phyloP scores from a whole-genome alignment of 1,139 yeast species.

The Chernovozyma sophiae-reginae region DNA sequence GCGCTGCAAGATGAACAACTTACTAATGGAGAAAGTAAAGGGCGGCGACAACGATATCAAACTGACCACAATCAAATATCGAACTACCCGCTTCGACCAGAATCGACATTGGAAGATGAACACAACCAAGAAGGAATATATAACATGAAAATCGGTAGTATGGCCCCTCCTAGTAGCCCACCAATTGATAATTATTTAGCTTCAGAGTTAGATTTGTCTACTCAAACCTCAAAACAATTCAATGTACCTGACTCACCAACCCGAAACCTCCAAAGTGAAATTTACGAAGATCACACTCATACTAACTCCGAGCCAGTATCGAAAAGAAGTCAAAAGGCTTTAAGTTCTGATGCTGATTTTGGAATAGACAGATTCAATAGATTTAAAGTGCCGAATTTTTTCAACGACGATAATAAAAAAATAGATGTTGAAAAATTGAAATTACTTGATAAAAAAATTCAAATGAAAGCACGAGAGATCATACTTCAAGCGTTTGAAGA shows the following conservation, averaged over 20 bases:
- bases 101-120: slow-evolving; percentile 12
- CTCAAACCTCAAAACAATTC: slow-evolving; percentile 16
- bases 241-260: slow-evolving; percentile 27
- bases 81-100: not conserved
- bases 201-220: slow-evolving; percentile 26
- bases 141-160: not conserved
- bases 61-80: not conserved
- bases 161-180: slow-evolving; percentile 39
- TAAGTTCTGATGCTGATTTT: slow-evolving; percentile 44
- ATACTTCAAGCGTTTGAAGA: slow-evolving; percentile 41
- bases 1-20: not conserved
- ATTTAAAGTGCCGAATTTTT: slow-evolving; percentile 28
- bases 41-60: too few species aligned
- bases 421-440: slow-evolving; percentile 7
- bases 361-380: slow-evolving; percentile 45
- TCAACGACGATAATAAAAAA: slow-evolving; percentile 26
- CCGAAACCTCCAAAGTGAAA: slow-evolving; percentile 10
- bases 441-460: slow-evolving; percentile 11
- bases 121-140: slow-evolving; percentile 8
- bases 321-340: slow-evolving; percentile 1
- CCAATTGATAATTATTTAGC: slow-evolving; percentile 19
- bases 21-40: too few species aligned
- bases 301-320: not conserved
- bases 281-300: slow-evolving; percentile 4
- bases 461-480: slow-evolving; percentile 27